A percentile compares a stretch with the other conserved stretches of the same genome.
Evolutionary conservation across 2,329 filamentous ascomycete species (phyloP).

Genomic region (Penicillium sp.): DNA sequence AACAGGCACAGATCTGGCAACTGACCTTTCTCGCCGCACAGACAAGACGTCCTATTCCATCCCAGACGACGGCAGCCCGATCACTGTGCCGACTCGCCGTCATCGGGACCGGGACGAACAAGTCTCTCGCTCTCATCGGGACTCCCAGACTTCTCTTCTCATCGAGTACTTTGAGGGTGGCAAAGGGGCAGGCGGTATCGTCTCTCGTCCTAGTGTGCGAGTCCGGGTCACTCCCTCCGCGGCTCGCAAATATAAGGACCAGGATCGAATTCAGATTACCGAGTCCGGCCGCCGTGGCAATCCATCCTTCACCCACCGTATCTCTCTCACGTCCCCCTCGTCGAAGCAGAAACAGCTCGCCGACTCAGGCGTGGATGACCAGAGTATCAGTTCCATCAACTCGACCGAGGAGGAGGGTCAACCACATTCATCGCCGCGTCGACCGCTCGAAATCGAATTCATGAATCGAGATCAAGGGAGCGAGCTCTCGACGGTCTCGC

Average conservation of each 20-base stretch:
- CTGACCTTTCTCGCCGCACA: constrained; percentile 47
- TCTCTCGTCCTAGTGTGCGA: constrained; percentile 73
- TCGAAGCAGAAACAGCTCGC: constrained; percentile 34
- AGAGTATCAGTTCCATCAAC: constrained; percentile 66
- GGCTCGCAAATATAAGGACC: constrained; percentile 50
- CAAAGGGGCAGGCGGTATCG: constrained; percentile 50
- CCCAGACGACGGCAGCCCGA: constrained; percentile 60
- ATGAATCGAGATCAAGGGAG: constrained; percentile 59
- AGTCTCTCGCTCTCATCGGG: constrained; percentile 48
- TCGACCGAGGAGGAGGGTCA: constrained; percentile 76
- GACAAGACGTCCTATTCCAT: constrained; percentile 49
- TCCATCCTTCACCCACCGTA: constrained; percentile 62
- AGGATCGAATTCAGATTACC: constrained; percentile 80
- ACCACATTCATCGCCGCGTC: constrained; percentile 53
- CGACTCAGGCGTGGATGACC: constrained; percentile 50
- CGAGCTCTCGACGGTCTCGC: constrained; percentile 58
- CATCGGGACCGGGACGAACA: constrained; percentile 55
- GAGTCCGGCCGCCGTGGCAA: constrained; percentile 69
- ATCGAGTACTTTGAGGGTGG: constrained; percentile 93
- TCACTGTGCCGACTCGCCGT: constrained; percentile 73
- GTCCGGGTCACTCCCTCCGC: constrained; percentile 73
- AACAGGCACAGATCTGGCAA: constrained; percentile 45
- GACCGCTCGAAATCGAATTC: constrained; percentile 86
- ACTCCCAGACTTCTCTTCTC: constrained; percentile 81
- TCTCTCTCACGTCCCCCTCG: constrained; percentile 51